phyloP scores from a whole-genome alignment of 108 stramenopile genomes.

The Discostella stelligeroides region DNA sequence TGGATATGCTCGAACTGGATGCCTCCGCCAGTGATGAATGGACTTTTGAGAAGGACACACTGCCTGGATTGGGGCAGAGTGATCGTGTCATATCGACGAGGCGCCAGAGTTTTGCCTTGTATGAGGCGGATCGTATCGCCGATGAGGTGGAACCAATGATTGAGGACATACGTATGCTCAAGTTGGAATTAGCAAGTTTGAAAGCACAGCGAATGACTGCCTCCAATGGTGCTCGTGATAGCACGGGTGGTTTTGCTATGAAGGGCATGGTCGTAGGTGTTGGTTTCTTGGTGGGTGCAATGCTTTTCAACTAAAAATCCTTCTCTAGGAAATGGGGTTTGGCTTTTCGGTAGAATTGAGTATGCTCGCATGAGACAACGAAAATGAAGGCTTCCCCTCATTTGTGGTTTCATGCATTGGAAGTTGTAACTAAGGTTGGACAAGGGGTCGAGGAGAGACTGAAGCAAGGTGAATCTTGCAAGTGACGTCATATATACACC shows the following conservation, averaged over 20 bases:
- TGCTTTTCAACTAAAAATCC: conserved; percentile 3
- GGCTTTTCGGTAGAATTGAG: conserved; percentile 5
- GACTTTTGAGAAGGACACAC: conserved; percentile 30
- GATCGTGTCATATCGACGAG: conserved; percentile 43
- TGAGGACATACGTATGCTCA: conserved; percentile 24
- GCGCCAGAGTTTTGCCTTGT: conserved; percentile 28
- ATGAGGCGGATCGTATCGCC: conserved; percentile 34
- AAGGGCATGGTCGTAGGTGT: conserved; percentile 13
- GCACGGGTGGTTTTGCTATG: not conserved
- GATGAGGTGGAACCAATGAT: conserved; percentile 31
- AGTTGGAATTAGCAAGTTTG: conserved; percentile 31
- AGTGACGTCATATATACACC: conserved; percentile 40
- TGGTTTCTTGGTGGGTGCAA: conserved; percentile 2
- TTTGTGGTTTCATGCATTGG: not conserved
- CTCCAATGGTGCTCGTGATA: conserved; percentile 1
- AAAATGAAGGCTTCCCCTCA: not conserved
- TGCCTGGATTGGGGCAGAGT: conserved; percentile 33
- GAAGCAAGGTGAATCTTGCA: conserved; percentile 15
- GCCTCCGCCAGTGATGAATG: conserved; percentile 26
- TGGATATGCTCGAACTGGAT: conserved; percentile 35
- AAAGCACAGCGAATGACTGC: conserved; percentile 11
- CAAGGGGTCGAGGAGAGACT: conserved; percentile 37
- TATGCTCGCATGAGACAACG: not conserved
- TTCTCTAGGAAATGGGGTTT: not conserved
- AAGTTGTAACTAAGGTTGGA: not conserved